phyloP scores from a whole-genome alignment of 2,329 filamentous ascomycete species.

The Cladosporium sp. region DNA sequence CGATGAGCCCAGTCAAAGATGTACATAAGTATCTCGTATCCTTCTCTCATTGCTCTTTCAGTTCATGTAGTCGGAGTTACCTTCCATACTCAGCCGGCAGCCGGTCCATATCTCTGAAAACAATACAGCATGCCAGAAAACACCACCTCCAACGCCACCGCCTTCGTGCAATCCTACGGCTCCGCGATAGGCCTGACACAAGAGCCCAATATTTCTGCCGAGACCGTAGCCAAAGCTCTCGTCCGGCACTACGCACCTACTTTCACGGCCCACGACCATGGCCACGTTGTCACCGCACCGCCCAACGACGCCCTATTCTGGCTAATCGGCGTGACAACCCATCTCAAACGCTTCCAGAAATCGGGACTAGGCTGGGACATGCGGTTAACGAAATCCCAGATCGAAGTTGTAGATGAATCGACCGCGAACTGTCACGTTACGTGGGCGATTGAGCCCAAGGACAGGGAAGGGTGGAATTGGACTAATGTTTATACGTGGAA shows the following conservation, averaged over 20 bases:
- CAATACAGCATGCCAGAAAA: too few species aligned
- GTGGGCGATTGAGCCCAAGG: constrained; percentile 5
- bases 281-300: not conserved
- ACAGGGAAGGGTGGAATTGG: constrained; percentile 7
- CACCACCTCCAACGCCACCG: not conserved
- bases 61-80: too few species aligned
- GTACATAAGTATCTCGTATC: too few species aligned
- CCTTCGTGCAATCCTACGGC: constrained; percentile 4
- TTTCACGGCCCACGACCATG: constrained; percentile 6
- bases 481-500: constrained; percentile 15
- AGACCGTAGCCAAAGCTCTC: constrained; percentile 25
- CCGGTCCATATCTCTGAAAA: too few species aligned
- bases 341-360: constrained; percentile 10
- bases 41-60: too few species aligned
- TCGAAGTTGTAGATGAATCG: not conserved
- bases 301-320: not conserved
- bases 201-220: not conserved
- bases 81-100: too few species aligned
- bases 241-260: constrained; percentile 9
- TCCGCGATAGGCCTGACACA: not conserved
- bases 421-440: constrained; percentile 12
- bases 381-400: not conserved
- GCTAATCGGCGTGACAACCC: not conserved
- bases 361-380: constrained; percentile 10
- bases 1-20: too few species aligned